phyloP scores from a whole-genome alignment of 1,139 yeast species.

The Candida pseudoviswanathii region DNA sequence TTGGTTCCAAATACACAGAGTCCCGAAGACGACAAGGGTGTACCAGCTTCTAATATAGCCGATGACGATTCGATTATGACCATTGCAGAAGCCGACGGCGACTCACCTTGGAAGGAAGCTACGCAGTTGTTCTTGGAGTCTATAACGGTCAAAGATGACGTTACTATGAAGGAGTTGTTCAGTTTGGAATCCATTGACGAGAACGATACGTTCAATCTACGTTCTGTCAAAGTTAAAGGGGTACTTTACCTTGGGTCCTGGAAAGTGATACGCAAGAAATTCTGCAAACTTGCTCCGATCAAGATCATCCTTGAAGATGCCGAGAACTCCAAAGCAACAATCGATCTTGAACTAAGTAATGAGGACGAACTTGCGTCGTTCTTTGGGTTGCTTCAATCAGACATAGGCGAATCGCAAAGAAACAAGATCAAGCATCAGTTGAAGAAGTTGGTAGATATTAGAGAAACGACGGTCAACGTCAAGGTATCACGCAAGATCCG shows the following conservation, averaged over 20 bases:
- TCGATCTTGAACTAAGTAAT: slow-evolving; percentile 28
- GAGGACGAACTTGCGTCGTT: slow-evolving; percentile 31
- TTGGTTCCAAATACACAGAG: neutral
- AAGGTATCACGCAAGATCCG: neutral
- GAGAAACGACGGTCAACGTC: neutral
- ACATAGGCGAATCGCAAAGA: slow-evolving; percentile 22
- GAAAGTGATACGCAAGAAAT: slow-evolving; percentile 33
- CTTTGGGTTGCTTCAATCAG: slow-evolving; percentile 30
- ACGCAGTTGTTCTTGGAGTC: neutral
- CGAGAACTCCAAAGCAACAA: neutral
- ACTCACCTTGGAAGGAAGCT: neutral
- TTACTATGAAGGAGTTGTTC: neutral
- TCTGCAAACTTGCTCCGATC: slow-evolving; percentile 28
- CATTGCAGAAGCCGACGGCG: neutral
- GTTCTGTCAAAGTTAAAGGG: slow-evolving; percentile 20
- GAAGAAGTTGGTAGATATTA: neutral
- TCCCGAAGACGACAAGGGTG: neutral
- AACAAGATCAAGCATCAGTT: slow-evolving; percentile 2
- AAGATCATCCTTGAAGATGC: slow-evolving; percentile 24
- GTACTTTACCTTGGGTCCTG: slow-evolving; percentile 24
- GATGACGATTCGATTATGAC: neutral
- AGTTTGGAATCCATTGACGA: neutral
- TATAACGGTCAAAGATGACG: neutral
- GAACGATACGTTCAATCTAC: neutral
- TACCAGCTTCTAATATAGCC: neutral